phyloP scores from a whole-genome alignment of 345 rosid species.

The Melaleuca quinquenervia region DNA sequence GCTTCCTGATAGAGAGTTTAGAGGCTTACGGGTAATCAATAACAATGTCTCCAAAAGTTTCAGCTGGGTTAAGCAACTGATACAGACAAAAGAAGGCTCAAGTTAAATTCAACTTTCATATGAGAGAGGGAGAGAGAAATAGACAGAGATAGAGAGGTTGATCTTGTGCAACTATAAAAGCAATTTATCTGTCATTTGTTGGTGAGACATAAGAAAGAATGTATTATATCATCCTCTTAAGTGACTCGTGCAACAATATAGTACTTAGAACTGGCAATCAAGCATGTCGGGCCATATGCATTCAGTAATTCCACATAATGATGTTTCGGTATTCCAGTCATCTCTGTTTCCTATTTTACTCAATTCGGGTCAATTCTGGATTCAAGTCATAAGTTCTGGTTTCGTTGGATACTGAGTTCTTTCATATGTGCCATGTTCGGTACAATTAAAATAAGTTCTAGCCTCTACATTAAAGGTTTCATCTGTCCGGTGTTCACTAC shows the following conservation, averaged over 20 bases:
- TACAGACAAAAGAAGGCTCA: conserved; percentile 3
- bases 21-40: conserved; percentile 89
- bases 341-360: not conserved
- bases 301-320: not conserved
- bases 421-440: not conserved
- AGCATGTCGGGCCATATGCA: not conserved
- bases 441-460: not conserved
- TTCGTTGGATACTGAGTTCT: not conserved
- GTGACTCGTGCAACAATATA: not conserved
- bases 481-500: not conserved
- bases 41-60: conserved; percentile 96
- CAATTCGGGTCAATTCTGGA: not conserved
- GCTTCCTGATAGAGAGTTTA: not conserved
- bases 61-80: conserved; percentile 92
- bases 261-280: not conserved
- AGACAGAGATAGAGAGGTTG: not conserved
- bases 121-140: not conserved
- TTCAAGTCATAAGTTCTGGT: not conserved
- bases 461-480: not conserved
- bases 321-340: not conserved
- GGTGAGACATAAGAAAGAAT: not conserved
- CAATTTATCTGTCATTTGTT: not conserved
- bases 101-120: not conserved
- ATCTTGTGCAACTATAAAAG: not conserved
- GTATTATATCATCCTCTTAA: not conserved